Evolutionary conservation across 345 rosid genomes (phyloP).

Genomic region (Boechera stricta): DNA sequence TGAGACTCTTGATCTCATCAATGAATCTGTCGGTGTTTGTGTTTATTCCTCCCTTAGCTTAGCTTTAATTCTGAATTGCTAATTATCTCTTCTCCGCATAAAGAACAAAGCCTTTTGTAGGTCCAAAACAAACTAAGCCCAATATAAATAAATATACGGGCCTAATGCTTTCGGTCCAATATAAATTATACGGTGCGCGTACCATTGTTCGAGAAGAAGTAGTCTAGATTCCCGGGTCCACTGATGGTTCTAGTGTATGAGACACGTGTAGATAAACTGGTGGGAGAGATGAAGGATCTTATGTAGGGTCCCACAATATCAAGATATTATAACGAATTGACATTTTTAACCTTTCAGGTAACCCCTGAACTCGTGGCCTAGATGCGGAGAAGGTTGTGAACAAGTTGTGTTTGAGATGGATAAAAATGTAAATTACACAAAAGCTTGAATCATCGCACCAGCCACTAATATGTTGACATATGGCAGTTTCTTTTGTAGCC

Average conservation of each 20-base stretch:
- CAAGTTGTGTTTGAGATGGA: slow-evolving; percentile 20
- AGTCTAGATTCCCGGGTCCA: slow-evolving; percentile 30
- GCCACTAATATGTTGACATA: slow-evolving; percentile 17
- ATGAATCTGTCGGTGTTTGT: too few species aligned
- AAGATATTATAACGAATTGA: slow-evolving; percentile 21
- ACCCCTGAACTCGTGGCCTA: slow-evolving; percentile 37
- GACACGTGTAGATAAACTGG: slow-evolving; percentile 34
- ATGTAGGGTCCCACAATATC: slow-evolving; percentile 37
- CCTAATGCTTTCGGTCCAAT: background rate
- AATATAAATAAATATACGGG: background rate
- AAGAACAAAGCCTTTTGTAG: background rate
- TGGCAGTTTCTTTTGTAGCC: slow-evolving; percentile 37
- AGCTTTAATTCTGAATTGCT: too few species aligned
- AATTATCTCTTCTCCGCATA: too few species aligned
- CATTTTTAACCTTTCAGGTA: slow-evolving; percentile 36
- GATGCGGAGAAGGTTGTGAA: slow-evolving; percentile 19
- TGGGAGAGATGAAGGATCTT: slow-evolving; percentile 17
- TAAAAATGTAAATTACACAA: background rate
- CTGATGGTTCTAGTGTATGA: background rate
- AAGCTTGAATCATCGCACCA: background rate
- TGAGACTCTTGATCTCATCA: too few species aligned
- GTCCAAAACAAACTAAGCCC: background rate
- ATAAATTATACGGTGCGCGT: background rate
- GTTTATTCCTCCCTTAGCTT: too few species aligned
- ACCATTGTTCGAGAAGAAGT: background rate